These are phyloP conservation scores for Rhodotorula paludigena DNA, from an alignment of 768 basidiomycete species.

Conservation along the genomic window DNA sequence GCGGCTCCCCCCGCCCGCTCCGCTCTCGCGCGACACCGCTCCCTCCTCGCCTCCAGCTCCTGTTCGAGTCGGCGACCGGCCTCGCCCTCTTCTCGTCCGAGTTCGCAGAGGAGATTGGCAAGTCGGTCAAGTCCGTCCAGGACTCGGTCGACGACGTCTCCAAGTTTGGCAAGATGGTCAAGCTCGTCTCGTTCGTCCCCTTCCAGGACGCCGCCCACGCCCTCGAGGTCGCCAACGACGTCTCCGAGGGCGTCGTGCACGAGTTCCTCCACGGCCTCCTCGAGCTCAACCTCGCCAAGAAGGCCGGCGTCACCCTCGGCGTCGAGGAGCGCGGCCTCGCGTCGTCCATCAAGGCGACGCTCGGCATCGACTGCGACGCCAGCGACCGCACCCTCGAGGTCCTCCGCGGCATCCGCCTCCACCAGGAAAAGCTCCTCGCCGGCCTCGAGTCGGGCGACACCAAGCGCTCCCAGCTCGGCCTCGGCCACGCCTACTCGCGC, in stretches of 20 bases:
- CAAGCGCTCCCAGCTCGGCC: slow-evolving; percentile 85
- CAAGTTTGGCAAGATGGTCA: slow-evolving; percentile 89
- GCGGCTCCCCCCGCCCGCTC: no score
- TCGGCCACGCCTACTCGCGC: slow-evolving; percentile 95
- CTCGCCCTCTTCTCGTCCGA: slow-evolving; percentile 88
- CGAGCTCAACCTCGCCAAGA: slow-evolving; percentile 74
- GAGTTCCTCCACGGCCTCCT: slow-evolving; percentile 76
- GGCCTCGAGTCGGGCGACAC: slow-evolving; percentile 84
- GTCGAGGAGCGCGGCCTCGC: slow-evolving; percentile 73
- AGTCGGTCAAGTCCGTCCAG: slow-evolving; percentile 71
- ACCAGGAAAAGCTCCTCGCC: slow-evolving; percentile 81
- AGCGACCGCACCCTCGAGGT: slow-evolving; percentile 76
- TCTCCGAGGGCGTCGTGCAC: slow-evolving; percentile 88
- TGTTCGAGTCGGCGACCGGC: slow-evolving; percentile 90
- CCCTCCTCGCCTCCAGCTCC: slow-evolving; percentile 68
- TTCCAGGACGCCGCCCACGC: slow-evolving; percentile 58
- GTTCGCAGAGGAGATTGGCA: slow-evolving; percentile 78
- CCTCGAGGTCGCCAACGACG: slow-evolving; percentile 89
- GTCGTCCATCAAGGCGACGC: slow-evolving; percentile 66
- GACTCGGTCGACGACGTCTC: slow-evolving; percentile 77
- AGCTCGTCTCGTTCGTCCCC: slow-evolving; percentile 81
- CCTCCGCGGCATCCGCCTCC: slow-evolving; percentile 85
- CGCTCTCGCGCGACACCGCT: no score
- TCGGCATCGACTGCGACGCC: slow-evolving; percentile 70
- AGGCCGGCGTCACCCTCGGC: slow-evolving; percentile 62